Evolutionary conservation across 306 rosid species (phyloP), one percentile per base, ranked within the genome.

Genomic region (Quercus suber): DNA sequence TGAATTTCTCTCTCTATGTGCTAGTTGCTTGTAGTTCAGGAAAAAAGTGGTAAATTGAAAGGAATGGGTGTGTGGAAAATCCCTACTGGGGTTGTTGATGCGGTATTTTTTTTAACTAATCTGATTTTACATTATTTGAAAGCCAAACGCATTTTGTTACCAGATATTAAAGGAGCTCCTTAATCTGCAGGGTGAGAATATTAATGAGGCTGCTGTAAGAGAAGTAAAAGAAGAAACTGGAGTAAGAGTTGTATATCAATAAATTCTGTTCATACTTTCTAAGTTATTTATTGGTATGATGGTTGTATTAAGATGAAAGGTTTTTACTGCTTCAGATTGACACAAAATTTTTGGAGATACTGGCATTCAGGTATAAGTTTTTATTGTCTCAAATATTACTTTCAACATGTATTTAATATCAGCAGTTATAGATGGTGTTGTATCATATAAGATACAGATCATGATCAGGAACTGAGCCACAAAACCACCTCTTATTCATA

Each of bases 151-250:
- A 81, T 69, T 35, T 77, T 18, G 30, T 59, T 78, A 58, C 67
- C 78, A 61, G 71, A 70, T 63, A 11, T 60, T 25, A 61, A 33
- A 69, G 69, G 37, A 63, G 73, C 60, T 70, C 77, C 55, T 35
- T 19, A 64, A 23, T 10, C 14, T 77, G 57, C 87, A 88, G 91
- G 91, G 91, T 49, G 91, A 88, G 83, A 85, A 88, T 55, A 64
- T 88, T 69, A 85, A 76, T 12, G 41, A 51, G 55, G 81, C 87
- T 68, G 89, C 89, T 51, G 59, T 67, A 25, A 83, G 91, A 85
- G 91, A 88, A 85, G 91, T 88, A 58, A 85, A 88, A 79, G 91
- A 88, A 83, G 91, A 88, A 85, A 88, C 91, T 30, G 91, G 89
- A 76, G 91, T 88, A 59, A 45, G 91, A 81, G 25, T 69, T 60